Evolutionary conservation across 108 stramenopile species (phyloP), one percentile per base, ranked within the genome.

Genomic region (Discostella stelligeroides): DNA sequence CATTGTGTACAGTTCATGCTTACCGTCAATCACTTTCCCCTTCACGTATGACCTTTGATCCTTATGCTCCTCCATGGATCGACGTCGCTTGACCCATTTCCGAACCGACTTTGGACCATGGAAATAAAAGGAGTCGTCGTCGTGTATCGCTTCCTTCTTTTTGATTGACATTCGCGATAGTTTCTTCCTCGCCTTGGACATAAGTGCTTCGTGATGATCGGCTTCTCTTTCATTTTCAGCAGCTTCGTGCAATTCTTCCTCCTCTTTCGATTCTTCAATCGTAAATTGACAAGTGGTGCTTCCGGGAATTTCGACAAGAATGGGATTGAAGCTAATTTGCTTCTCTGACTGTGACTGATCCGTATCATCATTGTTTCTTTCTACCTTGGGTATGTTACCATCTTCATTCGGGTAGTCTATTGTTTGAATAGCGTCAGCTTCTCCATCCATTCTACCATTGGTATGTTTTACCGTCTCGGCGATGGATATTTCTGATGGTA

Each of bases 1-100:
- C 41, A 98, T 82, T 27, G 94, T 85, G 70, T 97, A 98, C 68
- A 96, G 82, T 71, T 97, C 97, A 75, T 97, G 97, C 79, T 88
- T 80, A 29, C 94, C 94, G 46, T 97, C 90, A 57, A 98, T 98
- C 40, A 94, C 92, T 68, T 96, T 95, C 28, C 95, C 90, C 66
- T 89, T 91, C 43, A 92, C 90, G 51, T 95, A 94, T 9, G 69
- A 71, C 4, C 74, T 50, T 2, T 30, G 25, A 42, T 64, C 39
- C 25, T 72, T 51, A 34, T 9, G 14, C 13, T 70, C 37, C 23
- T 37, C 48, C 30, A 70, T 29, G 0, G 20, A 23, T 21, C 57
- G 59, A 13, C 61, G 73, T 20, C 58, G 34, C 7, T 61, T 48
- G 10, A 74, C 67, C 72, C 68, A 76, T 34, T 69, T 69, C 17